phyloP scores from a whole-genome alignment of 2,329 filamentous ascomycete species.

The Curvularia sp. region DNA sequence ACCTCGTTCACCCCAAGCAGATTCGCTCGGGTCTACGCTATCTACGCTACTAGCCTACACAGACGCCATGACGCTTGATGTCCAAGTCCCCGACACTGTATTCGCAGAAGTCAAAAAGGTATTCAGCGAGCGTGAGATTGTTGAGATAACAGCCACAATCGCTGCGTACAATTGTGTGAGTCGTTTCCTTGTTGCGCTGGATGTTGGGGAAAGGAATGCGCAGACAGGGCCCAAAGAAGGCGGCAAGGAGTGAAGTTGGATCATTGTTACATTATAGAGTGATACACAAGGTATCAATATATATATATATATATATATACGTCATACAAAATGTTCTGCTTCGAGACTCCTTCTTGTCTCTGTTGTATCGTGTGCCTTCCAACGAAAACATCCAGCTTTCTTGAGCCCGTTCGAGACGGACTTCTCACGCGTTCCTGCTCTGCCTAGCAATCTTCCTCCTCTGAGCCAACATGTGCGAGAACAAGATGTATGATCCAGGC shows the following conservation, averaged over 20 bases:
- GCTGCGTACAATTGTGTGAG: constrained; percentile 87
- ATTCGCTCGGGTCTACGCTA: constrained; percentile 63
- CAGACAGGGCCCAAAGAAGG: constrained; percentile 31
- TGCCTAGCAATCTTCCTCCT: constrained; percentile 69
- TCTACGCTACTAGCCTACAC: constrained; percentile 75
- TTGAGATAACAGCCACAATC: constrained; percentile 81
- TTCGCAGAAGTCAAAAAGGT: constrained; percentile 68
- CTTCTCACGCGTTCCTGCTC: background rate
- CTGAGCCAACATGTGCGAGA: constrained; percentile 95
- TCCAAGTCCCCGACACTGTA: constrained; percentile 71
- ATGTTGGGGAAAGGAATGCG: constrained; percentile 62
- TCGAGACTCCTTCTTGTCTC: background rate
- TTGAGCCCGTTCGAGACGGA: background rate
- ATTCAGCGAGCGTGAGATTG: constrained; percentile 75
- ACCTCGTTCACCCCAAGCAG: constrained; percentile 17
- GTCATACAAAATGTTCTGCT: too few species aligned
- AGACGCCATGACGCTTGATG: constrained; percentile 82
- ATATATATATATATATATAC: background rate
- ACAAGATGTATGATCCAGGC: constrained; percentile 82
- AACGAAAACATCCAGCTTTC: background rate
- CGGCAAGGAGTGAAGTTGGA: constrained; percentile 14
- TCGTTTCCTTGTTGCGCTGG: constrained; percentile 80
- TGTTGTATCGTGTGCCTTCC: background rate
- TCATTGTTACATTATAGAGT: background rate
- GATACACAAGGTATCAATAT: background rate